Evolutionary conservation across 306 rosid genomes (phyloP).

Genomic region (Luffa acutangula): DNA sequence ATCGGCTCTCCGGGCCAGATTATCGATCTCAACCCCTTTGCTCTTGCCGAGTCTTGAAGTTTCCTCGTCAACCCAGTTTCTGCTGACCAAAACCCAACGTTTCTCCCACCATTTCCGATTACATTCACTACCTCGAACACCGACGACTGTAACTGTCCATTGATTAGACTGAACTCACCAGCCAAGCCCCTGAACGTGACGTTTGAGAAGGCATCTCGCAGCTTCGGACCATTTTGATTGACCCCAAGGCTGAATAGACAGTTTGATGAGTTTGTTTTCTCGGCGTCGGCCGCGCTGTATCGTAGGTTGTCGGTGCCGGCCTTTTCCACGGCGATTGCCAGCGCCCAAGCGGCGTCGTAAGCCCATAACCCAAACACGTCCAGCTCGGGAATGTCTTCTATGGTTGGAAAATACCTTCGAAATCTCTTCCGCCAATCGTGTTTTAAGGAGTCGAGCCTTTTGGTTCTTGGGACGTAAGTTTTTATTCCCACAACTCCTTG

Average conservation of each 20-base stretch:
- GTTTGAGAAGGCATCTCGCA: constrained; percentile 21
- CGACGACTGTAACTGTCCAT: constrained; percentile 15
- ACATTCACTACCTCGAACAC: constrained; percentile 27
- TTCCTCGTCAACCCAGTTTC: constrained; percentile 21
- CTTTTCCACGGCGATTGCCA: constrained; percentile 39
- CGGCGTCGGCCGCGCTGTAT: background rate
- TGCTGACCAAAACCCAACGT: constrained; percentile 40
- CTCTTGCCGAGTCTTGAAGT: background rate
- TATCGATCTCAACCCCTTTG: background rate
- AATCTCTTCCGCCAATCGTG: constrained; percentile 6
- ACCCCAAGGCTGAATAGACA: constrained; percentile 33
- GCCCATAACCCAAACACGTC: constrained; percentile 40
- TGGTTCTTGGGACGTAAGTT: background rate
- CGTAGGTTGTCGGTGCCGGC: background rate
- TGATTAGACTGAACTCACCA: constrained; percentile 10
- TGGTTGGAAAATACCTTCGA: constrained; percentile 16
- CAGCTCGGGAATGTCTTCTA: constrained; percentile 10
- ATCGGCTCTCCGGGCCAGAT: constrained; percentile 34
- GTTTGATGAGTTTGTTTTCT: background rate
- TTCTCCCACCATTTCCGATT: constrained; percentile 23
- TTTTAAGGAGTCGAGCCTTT: background rate
- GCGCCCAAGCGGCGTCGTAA: constrained; percentile 33
- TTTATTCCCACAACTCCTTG: background rate
- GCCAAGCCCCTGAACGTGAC: constrained; percentile 14
- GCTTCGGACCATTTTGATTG: constrained; percentile 23